Evolutionary conservation across 192 early-diverging fungal genomes (phyloP).

Genomic region (Podila epigama): DNA sequence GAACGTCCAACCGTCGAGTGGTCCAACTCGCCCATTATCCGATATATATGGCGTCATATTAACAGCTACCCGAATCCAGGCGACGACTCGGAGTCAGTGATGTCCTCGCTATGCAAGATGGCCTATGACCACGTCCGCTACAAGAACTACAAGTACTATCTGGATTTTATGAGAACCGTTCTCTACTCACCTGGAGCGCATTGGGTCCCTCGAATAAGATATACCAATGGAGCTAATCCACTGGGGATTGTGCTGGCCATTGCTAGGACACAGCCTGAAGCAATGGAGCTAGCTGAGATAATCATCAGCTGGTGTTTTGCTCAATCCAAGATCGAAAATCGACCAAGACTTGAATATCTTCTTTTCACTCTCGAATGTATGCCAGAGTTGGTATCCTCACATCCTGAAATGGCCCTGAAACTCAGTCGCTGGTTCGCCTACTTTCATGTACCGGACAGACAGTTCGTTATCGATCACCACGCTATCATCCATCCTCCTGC

Average conservation of each 20-base stretch:
- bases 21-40: not conserved
- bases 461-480: constrained; percentile 6
- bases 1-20: not conserved
- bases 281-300: not conserved
- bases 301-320: not conserved
- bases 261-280: not conserved
- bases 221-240: not conserved
- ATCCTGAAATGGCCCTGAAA: not conserved
- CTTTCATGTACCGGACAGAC: not conserved
- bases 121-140: not conserved
- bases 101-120: not conserved
- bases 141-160: not conserved
- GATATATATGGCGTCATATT: not conserved
- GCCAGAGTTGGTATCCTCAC: not conserved
- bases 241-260: not conserved
- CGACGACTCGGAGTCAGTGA: not conserved
- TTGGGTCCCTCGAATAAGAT: not conserved
- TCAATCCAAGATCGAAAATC: not conserved
- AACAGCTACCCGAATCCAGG: not conserved
- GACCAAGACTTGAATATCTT: not conserved
- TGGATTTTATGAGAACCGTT: not conserved
- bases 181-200: not conserved
- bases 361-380: not conserved
- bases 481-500: not conserved
- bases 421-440: not conserved